Conservation (phyloP, 2,329 filamentous ascomycete genomes). For the Gliomastix tumulicola region DNA sequence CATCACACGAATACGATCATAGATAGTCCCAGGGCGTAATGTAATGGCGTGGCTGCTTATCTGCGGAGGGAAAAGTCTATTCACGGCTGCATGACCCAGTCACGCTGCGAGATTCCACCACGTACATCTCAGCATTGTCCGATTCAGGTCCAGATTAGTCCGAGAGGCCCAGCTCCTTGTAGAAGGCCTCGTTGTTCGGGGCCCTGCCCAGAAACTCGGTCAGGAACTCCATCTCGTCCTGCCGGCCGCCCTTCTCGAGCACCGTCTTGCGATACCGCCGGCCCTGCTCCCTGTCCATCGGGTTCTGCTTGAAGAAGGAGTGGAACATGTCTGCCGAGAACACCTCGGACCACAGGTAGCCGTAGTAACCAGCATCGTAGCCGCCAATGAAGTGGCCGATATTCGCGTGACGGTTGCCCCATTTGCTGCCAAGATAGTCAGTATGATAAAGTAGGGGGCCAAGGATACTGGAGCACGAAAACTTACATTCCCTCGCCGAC, state of each 20-base stretch:
- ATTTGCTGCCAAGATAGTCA: conserved; percentile 38
- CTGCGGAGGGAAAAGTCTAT: no score
- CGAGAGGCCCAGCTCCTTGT: conserved; percentile 67
- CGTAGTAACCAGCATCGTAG: conserved; percentile 82
- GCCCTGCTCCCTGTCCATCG: conserved; percentile 70
- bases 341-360: conserved; percentile 67
- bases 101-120: no score
- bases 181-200: conserved; percentile 74
- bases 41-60: no score
- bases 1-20: no score
- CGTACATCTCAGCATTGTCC: no score
- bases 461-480: no score
- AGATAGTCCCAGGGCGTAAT: no score
- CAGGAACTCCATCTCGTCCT: conserved; percentile 74
- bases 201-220: conserved; percentile 72
- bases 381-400: conserved; percentile 80
- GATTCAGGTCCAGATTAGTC: no score
- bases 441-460: conserved; percentile 7
- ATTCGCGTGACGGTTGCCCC: conserved; percentile 72
- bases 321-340: conserved; percentile 86
- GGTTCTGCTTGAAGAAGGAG: conserved; percentile 68
- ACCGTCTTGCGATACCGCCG: conserved; percentile 72
- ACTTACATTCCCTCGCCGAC: conserved; percentile 49
- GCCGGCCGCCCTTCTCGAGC: conserved; percentile 68
- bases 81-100: no score